Evolutionary conservation across 2,329 filamentous ascomycete species (phyloP), one percentile per base, ranked within the genome.

Genomic region (Madurella mycetomatis): DNA sequence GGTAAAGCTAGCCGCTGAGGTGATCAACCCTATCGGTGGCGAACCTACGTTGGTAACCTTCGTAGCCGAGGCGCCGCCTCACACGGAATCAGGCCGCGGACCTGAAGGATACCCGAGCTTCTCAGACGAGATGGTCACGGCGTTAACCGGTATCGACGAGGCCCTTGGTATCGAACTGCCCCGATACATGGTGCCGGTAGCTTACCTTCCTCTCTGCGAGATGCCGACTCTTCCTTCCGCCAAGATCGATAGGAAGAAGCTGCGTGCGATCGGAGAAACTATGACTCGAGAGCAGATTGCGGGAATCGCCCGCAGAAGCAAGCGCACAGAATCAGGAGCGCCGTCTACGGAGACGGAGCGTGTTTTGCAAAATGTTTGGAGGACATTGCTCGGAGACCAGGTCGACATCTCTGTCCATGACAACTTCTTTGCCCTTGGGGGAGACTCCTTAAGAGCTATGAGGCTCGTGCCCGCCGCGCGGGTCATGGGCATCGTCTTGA

Each of bases 371-470:
- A 55, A 65, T 30, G 65, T 64, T 17, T 75, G 73, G 73, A 61
- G 53, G 66, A 30, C 18, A 15, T 47, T 54, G 0, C 55, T 65
- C 2, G 53, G 46, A 11, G 56, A 61, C 13, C 25, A 47, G 0
- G 50, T 64, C 1, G 47, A 41, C 9, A 65, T 65, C 39, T 67
- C 68, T 11, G 61, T 75, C 1, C 66, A 70, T 12, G 73, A 74
- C 60, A 73, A 71, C 64, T 80, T 79, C 67, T 75, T 79, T 61
- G 67, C 67, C 1, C 67, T 79, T 1, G 77, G 76, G 1, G 76
- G 78, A 7, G 77, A 81, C 64, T 81, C 77, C 0, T 67, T 80
- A 1, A 68, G 72, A n/a, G 77, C 77, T 2, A 80, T 80, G 77
- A 74, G 69, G 50, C 68, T 80, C 3, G 74, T 78, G 1, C 70